A percentile compares a stretch with the other conserved stretches of the same genome.
Evolutionary conservation across 768 basidiomycete genomes (phyloP).

Genomic region (Cyathus striatus): DNA sequence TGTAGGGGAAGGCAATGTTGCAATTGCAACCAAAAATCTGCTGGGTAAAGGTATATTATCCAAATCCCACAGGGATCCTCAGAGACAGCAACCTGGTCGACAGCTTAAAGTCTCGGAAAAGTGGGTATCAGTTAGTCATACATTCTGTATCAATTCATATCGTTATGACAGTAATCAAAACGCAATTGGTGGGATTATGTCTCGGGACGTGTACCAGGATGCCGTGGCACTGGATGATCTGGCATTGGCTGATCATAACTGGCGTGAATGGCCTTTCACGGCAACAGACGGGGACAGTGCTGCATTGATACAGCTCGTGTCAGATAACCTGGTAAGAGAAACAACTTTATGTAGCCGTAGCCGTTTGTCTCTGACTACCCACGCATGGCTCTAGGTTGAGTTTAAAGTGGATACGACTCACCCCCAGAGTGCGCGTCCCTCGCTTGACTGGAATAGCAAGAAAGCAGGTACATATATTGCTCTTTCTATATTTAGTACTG

Average conservation of each 20-base stretch:
- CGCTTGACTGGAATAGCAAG: conserved; percentile 83
- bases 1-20: conserved; percentile 52
- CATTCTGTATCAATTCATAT: not conserved
- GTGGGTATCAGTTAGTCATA: conserved; percentile 22
- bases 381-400: conserved; percentile 46
- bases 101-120: conserved; percentile 72
- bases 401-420: conserved; percentile 66
- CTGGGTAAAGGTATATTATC: conserved; percentile 62
- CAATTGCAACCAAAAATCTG: conserved; percentile 53
- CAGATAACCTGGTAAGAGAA: conserved; percentile 62
- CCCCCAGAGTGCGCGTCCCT: conserved; percentile 47
- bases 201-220: conserved; percentile 66
- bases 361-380: not conserved
- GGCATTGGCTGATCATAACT: conserved; percentile 41
- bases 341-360: not conserved
- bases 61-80: conserved; percentile 57
- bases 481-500: no score
- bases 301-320: conserved; percentile 74
- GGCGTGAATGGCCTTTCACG: conserved; percentile 76
- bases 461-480: conserved; percentile 58
- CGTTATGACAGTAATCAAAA: conserved; percentile 60
- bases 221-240: conserved; percentile 60
- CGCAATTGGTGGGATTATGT: conserved; percentile 57
- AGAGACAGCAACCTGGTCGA: conserved; percentile 65
- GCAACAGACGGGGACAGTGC: conserved; percentile 81